Evolutionary conservation across 495 filamentous ascomycete species (phyloP).

Genomic region (Neurospora sp.): DNA sequence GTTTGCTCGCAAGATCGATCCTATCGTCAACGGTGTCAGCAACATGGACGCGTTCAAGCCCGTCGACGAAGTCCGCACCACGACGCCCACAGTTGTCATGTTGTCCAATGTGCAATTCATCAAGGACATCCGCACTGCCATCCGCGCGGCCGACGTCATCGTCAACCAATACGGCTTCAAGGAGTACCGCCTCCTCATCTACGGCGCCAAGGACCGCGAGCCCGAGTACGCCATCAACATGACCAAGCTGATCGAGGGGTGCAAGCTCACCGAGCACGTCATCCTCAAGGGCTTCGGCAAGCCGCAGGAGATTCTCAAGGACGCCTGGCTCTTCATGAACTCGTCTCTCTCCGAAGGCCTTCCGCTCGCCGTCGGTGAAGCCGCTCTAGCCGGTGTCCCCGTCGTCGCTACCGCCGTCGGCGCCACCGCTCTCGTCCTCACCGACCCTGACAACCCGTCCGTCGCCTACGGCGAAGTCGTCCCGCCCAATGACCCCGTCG

Average conservation of each 20-base stretch:
- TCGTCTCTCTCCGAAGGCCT: constrained; percentile 58
- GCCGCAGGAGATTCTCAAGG: constrained; percentile 46
- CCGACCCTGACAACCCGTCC: constrained; percentile 46
- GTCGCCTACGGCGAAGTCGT: constrained; percentile 50
- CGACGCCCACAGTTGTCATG: constrained; percentile 54
- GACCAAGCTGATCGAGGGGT: constrained; percentile 51
- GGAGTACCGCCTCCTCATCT: constrained; percentile 52
- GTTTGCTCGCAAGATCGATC: constrained; percentile 55
- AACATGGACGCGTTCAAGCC: constrained; percentile 56
- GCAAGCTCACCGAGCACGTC: constrained; percentile 43
- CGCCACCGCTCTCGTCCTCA: constrained; percentile 53
- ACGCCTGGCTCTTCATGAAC: constrained; percentile 59
- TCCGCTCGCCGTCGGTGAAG: constrained; percentile 55
- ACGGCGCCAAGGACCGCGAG: constrained; percentile 52
- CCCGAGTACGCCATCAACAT: constrained; percentile 53
- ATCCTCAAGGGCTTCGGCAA: constrained; percentile 48
- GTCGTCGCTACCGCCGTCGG: constrained; percentile 59
- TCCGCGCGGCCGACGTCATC: constrained; percentile 54
- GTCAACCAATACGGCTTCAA: constrained; percentile 55
- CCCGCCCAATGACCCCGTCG: constrained; percentile 50
- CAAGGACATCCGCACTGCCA: constrained; percentile 57
- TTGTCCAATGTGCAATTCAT: constrained; percentile 58
- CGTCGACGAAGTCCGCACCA: constrained; percentile 45
- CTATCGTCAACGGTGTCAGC: constrained; percentile 58
- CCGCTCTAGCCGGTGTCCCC: constrained; percentile 52